These are phyloP conservation scores for Citrus glauca DNA, from an alignment of 345 rosid genomes.

Conservation along the genomic window DNA sequence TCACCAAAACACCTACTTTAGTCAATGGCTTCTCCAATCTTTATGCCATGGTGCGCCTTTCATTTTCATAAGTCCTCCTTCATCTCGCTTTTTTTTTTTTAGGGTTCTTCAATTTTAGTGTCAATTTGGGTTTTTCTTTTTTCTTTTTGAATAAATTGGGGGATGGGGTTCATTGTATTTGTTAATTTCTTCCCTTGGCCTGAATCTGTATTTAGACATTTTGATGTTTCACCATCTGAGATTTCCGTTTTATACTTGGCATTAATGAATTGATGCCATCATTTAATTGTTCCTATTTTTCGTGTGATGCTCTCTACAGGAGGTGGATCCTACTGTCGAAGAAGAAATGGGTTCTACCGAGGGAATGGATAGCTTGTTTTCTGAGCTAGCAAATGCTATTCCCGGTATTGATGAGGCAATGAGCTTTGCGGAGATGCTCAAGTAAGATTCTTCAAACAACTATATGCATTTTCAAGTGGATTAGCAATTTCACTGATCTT, in stretches of 20 bases:
- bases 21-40: constrained; percentile 92
- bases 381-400: constrained; percentile 92
- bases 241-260: neutral
- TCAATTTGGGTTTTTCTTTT: neutral
- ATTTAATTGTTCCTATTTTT: neutral
- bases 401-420: constrained; percentile 99
- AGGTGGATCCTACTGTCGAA: constrained; percentile 97
- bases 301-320: constrained; percentile 35
- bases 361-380: constrained; percentile 87
- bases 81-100: neutral
- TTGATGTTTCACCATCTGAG: neutral
- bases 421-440: constrained; percentile 99
- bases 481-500: neutral
- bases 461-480: neutral
- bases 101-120: neutral
- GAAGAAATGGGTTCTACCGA: constrained; percentile 66
- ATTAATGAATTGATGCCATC: neutral
- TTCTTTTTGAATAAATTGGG: neutral
- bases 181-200: neutral
- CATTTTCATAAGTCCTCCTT: neutral
- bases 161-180: neutral
- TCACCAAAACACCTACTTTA: constrained; percentile 81
- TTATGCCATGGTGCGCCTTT: constrained; percentile 71
- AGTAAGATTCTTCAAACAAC: constrained; percentile 38
- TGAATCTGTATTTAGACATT: neutral